Conservation (phyloP, 2,329 filamentous ascomycete genomes). For the Penicillium palitans region DNA sequence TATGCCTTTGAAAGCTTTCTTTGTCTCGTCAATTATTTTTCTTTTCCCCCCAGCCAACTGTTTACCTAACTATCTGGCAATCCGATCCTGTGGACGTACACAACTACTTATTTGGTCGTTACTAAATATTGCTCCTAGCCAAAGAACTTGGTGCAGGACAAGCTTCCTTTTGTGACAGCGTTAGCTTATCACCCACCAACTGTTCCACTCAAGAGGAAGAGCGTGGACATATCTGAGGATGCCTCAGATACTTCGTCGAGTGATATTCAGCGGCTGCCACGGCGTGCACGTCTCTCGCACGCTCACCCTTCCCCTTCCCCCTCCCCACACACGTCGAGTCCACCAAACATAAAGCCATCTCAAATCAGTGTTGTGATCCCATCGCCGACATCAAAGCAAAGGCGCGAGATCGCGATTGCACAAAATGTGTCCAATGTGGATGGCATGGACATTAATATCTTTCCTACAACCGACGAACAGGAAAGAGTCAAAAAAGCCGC, state of each 20-base stretch:
- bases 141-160: not conserved
- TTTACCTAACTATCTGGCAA: not conserved
- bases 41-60: not conserved
- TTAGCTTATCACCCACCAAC: conserved; percentile 22
- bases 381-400: conserved; percentile 1
- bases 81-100: too few species aligned
- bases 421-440: not conserved
- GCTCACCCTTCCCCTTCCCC: not conserved
- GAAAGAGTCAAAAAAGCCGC: not conserved
- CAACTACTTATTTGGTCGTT: not conserved
- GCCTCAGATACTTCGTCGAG: not conserved
- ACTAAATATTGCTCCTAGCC: not conserved
- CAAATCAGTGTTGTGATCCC: conserved; percentile 7
- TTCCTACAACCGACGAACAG: conserved; percentile 2
- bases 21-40: not conserved
- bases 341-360: not conserved
- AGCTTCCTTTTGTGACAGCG: conserved; percentile 9
- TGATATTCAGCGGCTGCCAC: not conserved
- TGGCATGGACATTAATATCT: not conserved
- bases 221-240: not conserved
- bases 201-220: conserved; percentile 2
- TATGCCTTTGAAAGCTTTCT: not conserved
- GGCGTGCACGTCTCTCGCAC: not conserved
- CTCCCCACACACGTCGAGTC: not conserved
- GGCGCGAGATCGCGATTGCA: not conserved